Evolutionary conservation across 2,329 filamentous ascomycete species (phyloP).

Genomic region (Rhytidhysteron rufulum): DNA sequence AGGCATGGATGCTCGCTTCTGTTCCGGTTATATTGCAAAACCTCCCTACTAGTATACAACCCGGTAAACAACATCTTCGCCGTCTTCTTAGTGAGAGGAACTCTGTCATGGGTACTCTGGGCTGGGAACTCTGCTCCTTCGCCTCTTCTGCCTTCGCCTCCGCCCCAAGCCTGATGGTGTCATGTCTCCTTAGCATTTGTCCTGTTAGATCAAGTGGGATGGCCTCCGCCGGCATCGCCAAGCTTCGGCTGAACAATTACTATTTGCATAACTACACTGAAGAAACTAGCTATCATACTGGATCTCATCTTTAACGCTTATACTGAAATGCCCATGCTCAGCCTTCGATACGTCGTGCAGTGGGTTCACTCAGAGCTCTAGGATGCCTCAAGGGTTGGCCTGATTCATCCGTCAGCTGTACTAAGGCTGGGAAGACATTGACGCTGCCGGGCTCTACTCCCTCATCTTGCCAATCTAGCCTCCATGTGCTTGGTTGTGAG

Average conservation of each 20-base stretch:
- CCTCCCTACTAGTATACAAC: constrained; percentile 5
- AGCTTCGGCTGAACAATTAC: background rate
- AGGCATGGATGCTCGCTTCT: constrained; percentile 5
- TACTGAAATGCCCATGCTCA: too few species aligned
- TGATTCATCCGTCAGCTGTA: constrained; percentile 28
- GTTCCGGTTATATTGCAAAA: background rate
- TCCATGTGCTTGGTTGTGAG: constrained; percentile 30
- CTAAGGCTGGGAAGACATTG: constrained; percentile 32
- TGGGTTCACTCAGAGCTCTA: constrained; percentile 25
- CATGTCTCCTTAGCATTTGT: too few species aligned
- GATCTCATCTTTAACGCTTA: too few species aligned
- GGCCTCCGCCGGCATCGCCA: background rate
- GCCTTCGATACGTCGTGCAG: constrained; percentile 20
- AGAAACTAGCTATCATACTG: too few species aligned
- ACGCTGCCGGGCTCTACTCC: constrained; percentile 21
- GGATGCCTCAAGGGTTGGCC: constrained; percentile 23
- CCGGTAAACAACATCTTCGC: background rate
- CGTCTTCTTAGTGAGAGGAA: too few species aligned
- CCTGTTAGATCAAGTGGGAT: background rate
- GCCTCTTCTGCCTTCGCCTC: too few species aligned
- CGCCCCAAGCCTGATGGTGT: background rate
- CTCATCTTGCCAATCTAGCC: constrained; percentile 30
- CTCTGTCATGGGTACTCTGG: too few species aligned
- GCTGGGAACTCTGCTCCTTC: too few species aligned
- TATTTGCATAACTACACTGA: background rate